Conservation (phyloP, 164 flowering plant species). For the Kalanchoe fedtschenkoi region DNA sequence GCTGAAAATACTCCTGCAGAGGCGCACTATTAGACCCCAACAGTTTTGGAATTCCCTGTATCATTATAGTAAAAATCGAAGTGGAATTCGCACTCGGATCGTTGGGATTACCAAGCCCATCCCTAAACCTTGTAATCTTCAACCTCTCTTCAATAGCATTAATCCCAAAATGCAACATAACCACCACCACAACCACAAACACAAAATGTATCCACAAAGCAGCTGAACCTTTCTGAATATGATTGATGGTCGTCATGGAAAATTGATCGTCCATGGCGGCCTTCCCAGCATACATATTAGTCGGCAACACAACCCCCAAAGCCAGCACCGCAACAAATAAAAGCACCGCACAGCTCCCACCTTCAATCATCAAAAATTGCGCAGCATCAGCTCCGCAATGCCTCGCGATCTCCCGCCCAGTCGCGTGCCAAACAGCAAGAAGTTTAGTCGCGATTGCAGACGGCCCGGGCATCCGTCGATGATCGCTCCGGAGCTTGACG, state of each 20-base stretch:
- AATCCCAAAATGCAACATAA: conserved; percentile 65
- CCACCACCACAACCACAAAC: conserved; percentile 54
- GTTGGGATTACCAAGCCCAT: conserved; percentile 71
- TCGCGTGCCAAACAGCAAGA: conserved; percentile 98
- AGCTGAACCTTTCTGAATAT: conserved; percentile 62
- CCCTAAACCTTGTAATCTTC: conserved; percentile 74
- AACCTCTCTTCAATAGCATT: conserved; percentile 48
- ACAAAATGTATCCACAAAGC: conserved; percentile 82
- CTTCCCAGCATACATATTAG: conserved; percentile 67
- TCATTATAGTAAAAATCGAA: conserved; percentile 77
- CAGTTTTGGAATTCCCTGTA: conserved; percentile 74
- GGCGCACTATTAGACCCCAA: conserved; percentile 48
- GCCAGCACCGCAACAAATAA: conserved; percentile 37
- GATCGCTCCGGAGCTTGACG: conserved; percentile 92
- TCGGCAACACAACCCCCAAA: conserved; percentile 46
- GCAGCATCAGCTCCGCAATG: conserved; percentile 99
- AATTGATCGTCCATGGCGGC: conserved; percentile 62
- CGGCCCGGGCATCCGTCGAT: conserved; percentile 82
- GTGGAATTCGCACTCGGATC: conserved; percentile 47
- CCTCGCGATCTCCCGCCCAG: conserved; percentile 69
- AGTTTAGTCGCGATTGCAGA: conserved; percentile 75
- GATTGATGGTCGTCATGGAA: conserved; percentile 76
- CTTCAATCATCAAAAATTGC: conserved; percentile 80
- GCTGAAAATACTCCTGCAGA: conserved; percentile 67
- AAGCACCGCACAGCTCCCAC: conserved; percentile 69